phyloP scores from a whole-genome alignment of 805 yeast species.

The Cyberlindnera nakhonratchasimensis region DNA sequence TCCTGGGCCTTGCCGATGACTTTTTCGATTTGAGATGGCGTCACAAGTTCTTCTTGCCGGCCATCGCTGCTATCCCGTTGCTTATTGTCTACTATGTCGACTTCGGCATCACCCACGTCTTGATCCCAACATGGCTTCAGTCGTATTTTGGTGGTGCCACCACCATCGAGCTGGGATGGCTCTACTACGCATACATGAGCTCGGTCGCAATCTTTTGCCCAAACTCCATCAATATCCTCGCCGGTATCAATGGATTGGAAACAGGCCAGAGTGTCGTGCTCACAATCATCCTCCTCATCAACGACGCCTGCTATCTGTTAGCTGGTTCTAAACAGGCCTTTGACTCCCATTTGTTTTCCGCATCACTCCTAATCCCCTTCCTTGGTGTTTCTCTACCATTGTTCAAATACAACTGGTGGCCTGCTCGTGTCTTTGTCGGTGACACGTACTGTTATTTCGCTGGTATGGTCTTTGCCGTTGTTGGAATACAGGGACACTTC shows the following conservation, averaged over 20 bases:
- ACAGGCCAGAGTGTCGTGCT: constrained; percentile 90
- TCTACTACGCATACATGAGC: constrained; percentile 88
- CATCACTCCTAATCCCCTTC: constrained; percentile 78
- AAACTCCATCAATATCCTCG: constrained; percentile 90
- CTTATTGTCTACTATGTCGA: constrained; percentile 89
- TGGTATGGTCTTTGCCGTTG: constrained; percentile 98
- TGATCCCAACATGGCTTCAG: constrained; percentile 67
- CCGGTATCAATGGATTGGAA: constrained; percentile 95
- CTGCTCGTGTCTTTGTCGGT: constrained; percentile 92
- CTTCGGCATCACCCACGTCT: constrained; percentile 85
- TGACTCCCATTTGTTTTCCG: constrained; percentile 80
- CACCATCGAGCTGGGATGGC: constrained; percentile 65
- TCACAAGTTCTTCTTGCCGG: constrained; percentile 93
- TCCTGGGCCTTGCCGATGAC: constrained; percentile 91
- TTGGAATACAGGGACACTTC: constrained; percentile 93
- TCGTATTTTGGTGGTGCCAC: constrained; percentile 38
- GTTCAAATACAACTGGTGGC: constrained; percentile 81
- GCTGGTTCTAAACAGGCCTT: constrained; percentile 39
- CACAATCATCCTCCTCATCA: constrained; percentile 63
- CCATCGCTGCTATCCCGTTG: constrained; percentile 88
- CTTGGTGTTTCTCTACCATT: constrained; percentile 79
- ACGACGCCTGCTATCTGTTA: constrained; percentile 70
- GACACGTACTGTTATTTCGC: constrained; percentile 97
- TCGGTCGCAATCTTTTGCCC: constrained; percentile 92
- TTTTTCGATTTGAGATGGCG: constrained; percentile 96